phyloP scores from a whole-genome alignment of 495 filamentous ascomycete genomes.

The Echria macrotheca region DNA sequence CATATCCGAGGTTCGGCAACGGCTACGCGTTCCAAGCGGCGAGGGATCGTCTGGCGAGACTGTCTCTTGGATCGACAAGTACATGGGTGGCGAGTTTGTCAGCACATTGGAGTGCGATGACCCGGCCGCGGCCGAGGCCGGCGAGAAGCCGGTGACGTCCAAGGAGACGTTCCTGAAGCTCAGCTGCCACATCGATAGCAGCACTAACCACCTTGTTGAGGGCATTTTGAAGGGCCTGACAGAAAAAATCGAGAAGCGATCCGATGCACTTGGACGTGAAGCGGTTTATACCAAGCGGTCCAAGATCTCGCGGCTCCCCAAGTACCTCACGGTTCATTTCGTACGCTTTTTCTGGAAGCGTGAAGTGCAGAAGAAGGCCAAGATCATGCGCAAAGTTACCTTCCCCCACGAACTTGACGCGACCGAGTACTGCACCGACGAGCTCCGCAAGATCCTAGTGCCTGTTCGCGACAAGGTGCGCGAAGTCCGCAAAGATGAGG shows the following conservation, averaged over 20 bases:
- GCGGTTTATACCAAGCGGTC: conserved; percentile 84
- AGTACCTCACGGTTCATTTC: conserved; percentile 94
- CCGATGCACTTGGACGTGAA: conserved; percentile 69
- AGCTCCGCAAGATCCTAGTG: conserved; percentile 73
- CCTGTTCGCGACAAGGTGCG: conserved; percentile 92
- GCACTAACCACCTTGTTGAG: conserved; percentile 84
- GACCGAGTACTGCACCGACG: conserved; percentile 91
- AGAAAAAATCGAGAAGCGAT: conserved; percentile 88
- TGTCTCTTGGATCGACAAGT: conserved; percentile 81
- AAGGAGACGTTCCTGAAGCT: conserved; percentile 85
- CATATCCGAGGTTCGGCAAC: conserved; percentile 74
- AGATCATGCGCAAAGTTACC: conserved; percentile 98
- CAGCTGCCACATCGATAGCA: conserved; percentile 83
- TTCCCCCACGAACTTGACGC: conserved; percentile 91
- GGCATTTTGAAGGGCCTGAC: conserved; percentile 74
- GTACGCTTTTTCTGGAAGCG: conserved; percentile 98
- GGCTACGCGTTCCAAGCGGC: conserved; percentile 59
- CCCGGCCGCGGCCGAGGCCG: conserved; percentile 63
- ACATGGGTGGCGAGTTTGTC: conserved; percentile 74
- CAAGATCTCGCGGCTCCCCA: conserved; percentile 80
- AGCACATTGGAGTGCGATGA: conserved; percentile 80
- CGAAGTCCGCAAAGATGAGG: conserved; percentile 89
- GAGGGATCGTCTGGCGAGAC: conserved; percentile 23
- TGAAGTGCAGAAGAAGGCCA: conserved; percentile 92
- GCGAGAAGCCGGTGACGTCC: conserved; percentile 60